Percentiles rank a stretch among this genome's conserved stretches.
Evolutionary conservation across 129 eudicot species (phyloP).

Genomic region (Ambrosia trifida): DNA sequence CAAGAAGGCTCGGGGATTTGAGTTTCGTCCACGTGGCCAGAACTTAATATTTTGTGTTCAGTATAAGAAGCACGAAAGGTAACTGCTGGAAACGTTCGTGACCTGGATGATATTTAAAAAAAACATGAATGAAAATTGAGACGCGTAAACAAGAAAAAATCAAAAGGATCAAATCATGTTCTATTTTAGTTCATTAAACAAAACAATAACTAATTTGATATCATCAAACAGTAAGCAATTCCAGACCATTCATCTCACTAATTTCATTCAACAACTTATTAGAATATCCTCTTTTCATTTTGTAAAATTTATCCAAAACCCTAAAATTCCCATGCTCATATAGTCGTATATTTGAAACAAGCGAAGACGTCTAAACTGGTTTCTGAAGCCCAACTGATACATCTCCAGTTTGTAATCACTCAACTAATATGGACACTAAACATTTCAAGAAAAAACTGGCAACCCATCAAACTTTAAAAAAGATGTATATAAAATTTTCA

Average conservation of each 20-base stretch:
- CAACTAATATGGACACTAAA: background rate
- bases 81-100: constrained; percentile 30
- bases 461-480: constrained; percentile 8
- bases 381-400: background rate
- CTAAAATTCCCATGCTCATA: background rate
- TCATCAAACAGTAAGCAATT: too few relatives aligned
- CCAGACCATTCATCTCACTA: background rate
- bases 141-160: background rate
- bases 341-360: background rate
- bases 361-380: background rate
- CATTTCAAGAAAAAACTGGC: background rate
- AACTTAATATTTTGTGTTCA: constrained; percentile 34
- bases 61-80: constrained; percentile 39
- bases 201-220: background rate
- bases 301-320: background rate
- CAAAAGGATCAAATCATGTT: background rate
- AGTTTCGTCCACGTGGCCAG: constrained; percentile 28
- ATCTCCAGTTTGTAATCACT: background rate
- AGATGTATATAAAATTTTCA: constrained; percentile 7
- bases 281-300: background rate
- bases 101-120: constrained; percentile 25
- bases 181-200: background rate
- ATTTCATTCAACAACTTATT: constrained; percentile 17
- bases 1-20: constrained; percentile 22
- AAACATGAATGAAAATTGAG: background rate